Base-by-base conservation (phyloP, 1,284 basidiomycete species). In the Volvariella volvacea region DNA sequence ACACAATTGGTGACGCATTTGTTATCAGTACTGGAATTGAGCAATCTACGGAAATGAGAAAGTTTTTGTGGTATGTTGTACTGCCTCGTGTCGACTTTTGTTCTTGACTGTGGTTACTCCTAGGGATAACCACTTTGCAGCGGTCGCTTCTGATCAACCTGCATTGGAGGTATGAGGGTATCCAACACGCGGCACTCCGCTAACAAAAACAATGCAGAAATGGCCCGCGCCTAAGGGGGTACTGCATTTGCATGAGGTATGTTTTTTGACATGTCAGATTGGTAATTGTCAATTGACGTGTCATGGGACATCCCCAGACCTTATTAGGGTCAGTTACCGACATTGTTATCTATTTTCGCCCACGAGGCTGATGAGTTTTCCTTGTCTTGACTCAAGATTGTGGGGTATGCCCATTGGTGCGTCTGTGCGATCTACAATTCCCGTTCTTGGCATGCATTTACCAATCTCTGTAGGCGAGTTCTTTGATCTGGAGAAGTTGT, bases 101-200 rank as follows among this genome's bases (percentile, higher is more conserved):
- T 28, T 28, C 25, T n/a, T 28, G 25, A 28, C 25, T 28, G 25
- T 12, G 6, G 12, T 28, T 32, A 20, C 25, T 22, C n/a, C 36
- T 39, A 86, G 84, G 85, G 71, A 88, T 61, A 83, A 86, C 55
- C 84, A 88, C 57, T 86, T 88, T 57, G 79, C 83, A 1, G 83
- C 84, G 2, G 58, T 86, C 32, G 83, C 82, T 2, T 83, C 80
- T 20, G 84, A 88, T 61, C 78, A 81, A 52, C 85, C 85, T n/a
- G 64, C 80, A 2, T 61, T 88, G 41, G 84, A 85, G 74, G 82
- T 80, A 37, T n/a, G 53, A 47, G 17, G 48, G 41, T 37, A 36
- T 41, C 19, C 22, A 21, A 21, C 8, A 22, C 9, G 19, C 22
- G 39, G 12, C 20, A 19, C 20, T 36, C 22, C 17, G 22, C 37